Evolutionary conservation across 2,329 filamentous ascomycete genomes (phyloP).

Genomic region (Xylariaceae sp.): DNA sequence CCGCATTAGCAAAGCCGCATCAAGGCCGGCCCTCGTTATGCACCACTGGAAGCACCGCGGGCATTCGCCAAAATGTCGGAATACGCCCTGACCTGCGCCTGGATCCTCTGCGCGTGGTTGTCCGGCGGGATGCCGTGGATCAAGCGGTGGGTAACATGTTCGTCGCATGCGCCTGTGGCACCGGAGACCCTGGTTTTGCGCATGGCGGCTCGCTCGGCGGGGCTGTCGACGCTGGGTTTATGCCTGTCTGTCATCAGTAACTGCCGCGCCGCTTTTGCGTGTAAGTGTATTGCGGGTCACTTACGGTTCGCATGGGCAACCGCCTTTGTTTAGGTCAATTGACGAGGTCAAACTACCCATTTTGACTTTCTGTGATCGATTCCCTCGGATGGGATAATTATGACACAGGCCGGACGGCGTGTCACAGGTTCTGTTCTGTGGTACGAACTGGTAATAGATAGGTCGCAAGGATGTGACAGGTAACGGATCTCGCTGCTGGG

Average conservation of each 20-base stretch:
- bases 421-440: neutral
- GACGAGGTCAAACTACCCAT: conserved; percentile 14
- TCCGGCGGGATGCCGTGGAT: neutral
- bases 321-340: conserved; percentile 9
- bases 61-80: neutral
- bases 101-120: conserved; percentile 5
- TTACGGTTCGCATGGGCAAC: conserved; percentile 17
- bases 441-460: neutral
- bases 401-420: neutral
- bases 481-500: neutral
- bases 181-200: conserved; percentile 6
- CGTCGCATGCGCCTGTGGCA: conserved; percentile 4
- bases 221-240: conserved; percentile 1
- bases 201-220: conserved; percentile 13
- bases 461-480: conserved; percentile 1
- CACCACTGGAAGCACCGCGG: neutral
- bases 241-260: conserved; percentile 19
- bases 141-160: conserved; percentile 12
- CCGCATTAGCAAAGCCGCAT: no score
- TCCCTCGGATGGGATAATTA: neutral
- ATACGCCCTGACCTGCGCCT: conserved; percentile 1
- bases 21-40: no score
- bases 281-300: neutral
- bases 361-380: neutral
- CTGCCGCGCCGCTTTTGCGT: neutral